phyloP scores from a whole-genome alignment of 1,284 basidiomycete genomes.

The Leccinum ponderosum region DNA sequence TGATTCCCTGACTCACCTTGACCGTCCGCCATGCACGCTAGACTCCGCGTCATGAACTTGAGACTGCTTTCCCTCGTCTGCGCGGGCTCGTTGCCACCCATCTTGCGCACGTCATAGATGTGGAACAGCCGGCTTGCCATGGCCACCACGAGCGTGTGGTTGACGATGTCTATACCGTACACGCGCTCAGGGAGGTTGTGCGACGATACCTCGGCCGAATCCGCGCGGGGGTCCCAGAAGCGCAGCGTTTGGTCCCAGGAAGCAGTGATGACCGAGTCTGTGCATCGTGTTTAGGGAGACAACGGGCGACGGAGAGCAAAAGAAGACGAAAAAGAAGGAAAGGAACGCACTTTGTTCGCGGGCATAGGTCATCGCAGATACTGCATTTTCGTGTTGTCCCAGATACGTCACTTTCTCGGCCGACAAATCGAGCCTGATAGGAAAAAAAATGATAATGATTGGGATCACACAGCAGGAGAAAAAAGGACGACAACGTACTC shows the following conservation, averaged over 20 bases:
- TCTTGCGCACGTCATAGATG: constrained; percentile 82
- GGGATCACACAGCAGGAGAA: not conserved
- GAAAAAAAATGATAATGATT: not conserved
- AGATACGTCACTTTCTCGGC: constrained; percentile 62
- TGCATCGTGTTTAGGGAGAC: not conserved
- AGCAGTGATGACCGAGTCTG: constrained; percentile 77
- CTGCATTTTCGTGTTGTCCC: constrained; percentile 66
- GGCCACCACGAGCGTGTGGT: constrained; percentile 80
- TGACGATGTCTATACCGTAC: constrained; percentile 77
- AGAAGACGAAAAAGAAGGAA: not conserved
- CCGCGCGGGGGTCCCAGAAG: constrained; percentile 81
- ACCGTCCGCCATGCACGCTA: constrained; percentile 92
- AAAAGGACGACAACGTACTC: constrained; percentile 47
- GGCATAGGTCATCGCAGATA: constrained; percentile 64
- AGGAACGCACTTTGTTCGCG: constrained; percentile 49
- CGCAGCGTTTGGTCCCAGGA: constrained; percentile 90
- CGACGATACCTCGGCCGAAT: constrained; percentile 59
- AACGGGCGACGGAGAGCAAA: not conserved
- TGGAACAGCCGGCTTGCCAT: constrained; percentile 89
- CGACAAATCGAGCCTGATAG: constrained; percentile 59
- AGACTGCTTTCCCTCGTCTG: constrained; percentile 90
- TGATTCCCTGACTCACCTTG: constrained; percentile 59
- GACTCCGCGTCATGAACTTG: constrained; percentile 91
- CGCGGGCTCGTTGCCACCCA: constrained; percentile 55
- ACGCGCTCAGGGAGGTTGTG: constrained; percentile 79